Percentiles rank a stretch among this genome's conserved stretches.
These are phyloP conservation scores for Orobanche coerulescens DNA, from an alignment of 257 asterid genomes.

Conservation along the genomic window DNA sequence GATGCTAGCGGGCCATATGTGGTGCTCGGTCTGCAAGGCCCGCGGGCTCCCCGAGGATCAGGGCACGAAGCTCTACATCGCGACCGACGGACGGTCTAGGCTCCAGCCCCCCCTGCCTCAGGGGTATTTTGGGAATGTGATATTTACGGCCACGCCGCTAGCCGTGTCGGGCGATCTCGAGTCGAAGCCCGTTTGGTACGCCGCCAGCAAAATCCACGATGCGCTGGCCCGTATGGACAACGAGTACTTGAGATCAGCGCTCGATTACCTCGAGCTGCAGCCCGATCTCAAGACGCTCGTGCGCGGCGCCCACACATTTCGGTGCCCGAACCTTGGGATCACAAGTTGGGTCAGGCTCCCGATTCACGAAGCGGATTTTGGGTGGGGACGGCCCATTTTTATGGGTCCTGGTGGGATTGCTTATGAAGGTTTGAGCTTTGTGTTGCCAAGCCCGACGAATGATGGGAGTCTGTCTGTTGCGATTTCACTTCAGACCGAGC, in stretches of 20 bases:
- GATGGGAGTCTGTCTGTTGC: slow-evolving; percentile 62
- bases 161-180: slow-evolving; percentile 44
- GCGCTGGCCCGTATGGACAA: slow-evolving; percentile 57
- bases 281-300: too few species aligned
- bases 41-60: slow-evolving; percentile 48
- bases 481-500: slow-evolving; percentile 44
- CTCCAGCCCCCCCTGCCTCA: slow-evolving; percentile 49
- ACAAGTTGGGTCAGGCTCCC: slow-evolving; percentile 73
- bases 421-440: slow-evolving; percentile 55
- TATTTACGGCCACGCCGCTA: slow-evolving; percentile 46
- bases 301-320: slow-evolving; percentile 62
- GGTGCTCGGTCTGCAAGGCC: slow-evolving; percentile 54
- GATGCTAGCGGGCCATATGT: slow-evolving; percentile 50
- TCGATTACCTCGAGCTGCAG: slow-evolving; percentile 66
- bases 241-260: slow-evolving; percentile 56
- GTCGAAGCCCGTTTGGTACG: slow-evolving; percentile 44
- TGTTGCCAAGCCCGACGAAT: slow-evolving; percentile 48
- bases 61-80: slow-evolving; percentile 40
- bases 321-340: slow-evolving; percentile 68
- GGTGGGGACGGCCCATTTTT: slow-evolving; percentile 67
- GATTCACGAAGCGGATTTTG: slow-evolving; percentile 69
- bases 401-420: slow-evolving; percentile 72
- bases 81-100: slow-evolving; percentile 58
- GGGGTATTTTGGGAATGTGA: slow-evolving; percentile 72
- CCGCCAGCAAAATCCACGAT: slow-evolving; percentile 49